Percentiles rank a stretch among this genome's conserved stretches.
phyloP scores from a whole-genome alignment of 805 yeast species.

The Ogataea ganodermae region DNA sequence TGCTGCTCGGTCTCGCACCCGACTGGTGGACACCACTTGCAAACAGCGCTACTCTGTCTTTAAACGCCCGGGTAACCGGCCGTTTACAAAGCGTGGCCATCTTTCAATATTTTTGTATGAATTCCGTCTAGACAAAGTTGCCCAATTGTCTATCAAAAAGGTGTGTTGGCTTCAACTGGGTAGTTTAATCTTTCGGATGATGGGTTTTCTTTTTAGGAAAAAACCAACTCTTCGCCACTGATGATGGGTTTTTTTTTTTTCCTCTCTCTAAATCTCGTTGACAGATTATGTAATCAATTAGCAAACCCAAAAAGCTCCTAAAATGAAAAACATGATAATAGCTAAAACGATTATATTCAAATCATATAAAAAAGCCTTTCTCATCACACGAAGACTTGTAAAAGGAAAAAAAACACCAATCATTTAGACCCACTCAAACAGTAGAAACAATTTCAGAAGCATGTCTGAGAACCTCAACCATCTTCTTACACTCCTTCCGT shows the following conservation, averaged over 20 bases:
- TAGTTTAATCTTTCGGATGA: background rate
- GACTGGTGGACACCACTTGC: background rate
- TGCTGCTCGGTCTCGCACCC: background rate
- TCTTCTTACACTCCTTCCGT: conserved; percentile 90
- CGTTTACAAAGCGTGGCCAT: conserved; percentile 1
- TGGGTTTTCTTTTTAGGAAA: background rate
- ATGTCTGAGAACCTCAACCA: conserved; percentile 88
- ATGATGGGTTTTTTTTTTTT: background rate
- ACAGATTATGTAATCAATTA: too few relatives aligned
- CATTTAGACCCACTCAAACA: too few relatives aligned
- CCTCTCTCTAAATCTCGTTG: background rate
- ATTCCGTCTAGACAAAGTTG: background rate
- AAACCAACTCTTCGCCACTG: background rate
- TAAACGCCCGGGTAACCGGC: conserved; percentile 4
- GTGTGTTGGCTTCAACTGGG: background rate
- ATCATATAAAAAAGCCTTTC: too few relatives aligned
- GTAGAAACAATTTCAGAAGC: conserved; percentile 89
- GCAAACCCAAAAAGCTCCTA: too few relatives aligned
- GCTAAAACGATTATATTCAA: background rate
- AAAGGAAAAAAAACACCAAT: too few relatives aligned
- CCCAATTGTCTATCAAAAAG: background rate
- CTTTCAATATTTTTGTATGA: background rate
- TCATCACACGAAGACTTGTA: too few relatives aligned
- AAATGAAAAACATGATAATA: background rate
- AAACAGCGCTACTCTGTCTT: background rate